Base-by-base conservation (phyloP, 1,139 yeast species). In the Pichia sp. region DNA sequence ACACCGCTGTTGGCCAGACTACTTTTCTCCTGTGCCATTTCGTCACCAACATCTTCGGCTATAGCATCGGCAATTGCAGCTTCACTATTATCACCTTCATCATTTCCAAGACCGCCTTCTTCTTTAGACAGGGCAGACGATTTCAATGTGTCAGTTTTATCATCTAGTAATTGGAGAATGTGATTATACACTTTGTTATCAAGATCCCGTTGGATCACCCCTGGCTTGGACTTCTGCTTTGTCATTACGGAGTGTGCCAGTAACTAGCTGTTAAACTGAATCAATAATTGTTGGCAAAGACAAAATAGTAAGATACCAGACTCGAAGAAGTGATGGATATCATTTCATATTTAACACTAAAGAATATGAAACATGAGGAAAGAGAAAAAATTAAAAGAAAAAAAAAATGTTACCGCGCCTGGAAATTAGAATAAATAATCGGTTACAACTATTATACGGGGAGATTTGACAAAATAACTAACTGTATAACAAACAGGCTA, bases 111-210 rank as follows among this genome's bases (percentile, higher is more conserved):
- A n/a, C 24, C n/a, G 33, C 31, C 36, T 6, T 42, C 44, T 10
- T 17, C 29, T n/a, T 68, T 65, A 31, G 60, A 58, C 6, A 20
- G 29, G 17, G 58, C 46, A n/a, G 56, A 53, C 6, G 62, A 64
- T 40, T 59, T 58, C 52, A 67, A 53, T 2, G 58, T 54, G n/a
- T 58, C 61, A 0, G 71, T 64, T 50, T 65, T 65, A 40, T 67
- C 71, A 33, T 68, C 71, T 20, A 70, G 55, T 4, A 70, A 55
- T 14, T 59, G 55, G 51, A 61, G 57, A 8, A 64, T 73, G 64
- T 50, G 73, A 67, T 61, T 78, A 49, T 66, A 64, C 6, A 69
- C 69, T 44, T 63, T 66, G 17, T 67, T 66, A 48, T 67, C 71
- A 53, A 66, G 55, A 43, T 66, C 70, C 57, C 66, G 60, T 41